Conservation (phyloP, 768 basidiomycete species). For the Collybiopsis luxurians region DNA sequence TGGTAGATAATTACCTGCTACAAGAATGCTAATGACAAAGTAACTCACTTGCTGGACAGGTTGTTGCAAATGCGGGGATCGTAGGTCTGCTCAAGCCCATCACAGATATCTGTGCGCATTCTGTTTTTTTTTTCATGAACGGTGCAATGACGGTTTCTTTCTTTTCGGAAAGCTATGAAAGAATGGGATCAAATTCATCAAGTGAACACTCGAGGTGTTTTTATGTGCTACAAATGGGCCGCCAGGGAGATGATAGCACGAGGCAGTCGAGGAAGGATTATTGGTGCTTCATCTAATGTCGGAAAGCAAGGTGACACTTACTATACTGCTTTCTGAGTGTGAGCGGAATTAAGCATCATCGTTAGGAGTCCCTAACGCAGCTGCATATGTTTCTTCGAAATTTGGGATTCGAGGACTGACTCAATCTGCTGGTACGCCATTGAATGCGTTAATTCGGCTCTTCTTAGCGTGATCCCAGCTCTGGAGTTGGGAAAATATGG, state of each 20-base stretch:
- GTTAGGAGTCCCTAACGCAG: neutral
- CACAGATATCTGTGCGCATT: neutral
- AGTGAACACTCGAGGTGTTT: slow-evolving; percentile 17
- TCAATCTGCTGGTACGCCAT: neutral
- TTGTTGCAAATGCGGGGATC: slow-evolving; percentile 22
- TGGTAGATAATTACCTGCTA: slow-evolving; percentile 23
- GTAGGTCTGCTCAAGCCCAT: neutral
- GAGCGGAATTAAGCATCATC: no score
- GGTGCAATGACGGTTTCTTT: no score
- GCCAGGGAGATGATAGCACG: slow-evolving; percentile 20
- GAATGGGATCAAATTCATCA: slow-evolving; percentile 11
- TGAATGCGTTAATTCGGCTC: neutral
- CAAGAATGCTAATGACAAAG: neutral
- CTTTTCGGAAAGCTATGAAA: neutral
- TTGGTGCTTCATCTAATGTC: no score
- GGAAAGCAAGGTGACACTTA: no score
- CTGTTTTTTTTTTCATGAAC: neutral
- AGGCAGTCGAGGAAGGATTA: no score
- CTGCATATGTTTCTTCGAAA: neutral
- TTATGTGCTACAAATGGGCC: slow-evolving; percentile 20
- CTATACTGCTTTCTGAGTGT: no score
- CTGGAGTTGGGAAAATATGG: slow-evolving; percentile 22
- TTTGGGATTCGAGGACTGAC: neutral
- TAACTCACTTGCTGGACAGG: neutral
- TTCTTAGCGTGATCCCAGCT: slow-evolving; percentile 16